Evolutionary conservation across 2,329 filamentous ascomycete species (phyloP), one percentile per base, ranked within the genome.

Genomic region (Phyllosticta citriasiana): DNA sequence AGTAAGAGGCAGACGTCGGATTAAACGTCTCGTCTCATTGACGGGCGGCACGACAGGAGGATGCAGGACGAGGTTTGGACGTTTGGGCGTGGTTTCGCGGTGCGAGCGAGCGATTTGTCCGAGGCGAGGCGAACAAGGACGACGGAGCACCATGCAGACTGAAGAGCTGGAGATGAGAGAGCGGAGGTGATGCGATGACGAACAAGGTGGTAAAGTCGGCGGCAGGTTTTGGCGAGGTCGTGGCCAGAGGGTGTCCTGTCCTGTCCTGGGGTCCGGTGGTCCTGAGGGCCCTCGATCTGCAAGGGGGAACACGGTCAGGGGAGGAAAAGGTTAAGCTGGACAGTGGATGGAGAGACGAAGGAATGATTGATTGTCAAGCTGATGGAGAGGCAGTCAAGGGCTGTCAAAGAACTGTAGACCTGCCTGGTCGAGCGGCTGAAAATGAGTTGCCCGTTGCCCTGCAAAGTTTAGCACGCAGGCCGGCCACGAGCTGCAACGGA

Each of bases 81-180:
- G 63, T 54, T 56, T 53, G 24, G 57, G 53, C 56, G 10, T 54
- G 58, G 19, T 64, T 63, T 16, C 50, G 53, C 47, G 59, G 30
- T 33, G 27, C 27, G 25, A 26, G 53, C 19, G 51, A 61, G 56
- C 63, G 40, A 30, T 63, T 64, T 57, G 62, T 63, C 63, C 40
- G 40, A n/a, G n/a, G 40, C 40, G 40, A n/a, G n/a, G 40, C 14
- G 40, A n/a, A n/a, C 14, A 47, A 47, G 14, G 33, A 12, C 33
- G 33, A 16, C 33, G 27, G 27, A 40, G 51, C 19, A 22, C 19
- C 52, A 53, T 25, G 14, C 25, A 53, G 25, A 25, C 16, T 22
- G 25, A 9, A 25, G 14, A 53, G 24, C n/a, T 22, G 51, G 25
- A 25, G 25, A 5, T 22, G 25, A 25, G 51, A 53, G 25, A 47